phyloP scores from a whole-genome alignment of 495 filamentous ascomycete species.

The Wilcoxina mikolae region DNA sequence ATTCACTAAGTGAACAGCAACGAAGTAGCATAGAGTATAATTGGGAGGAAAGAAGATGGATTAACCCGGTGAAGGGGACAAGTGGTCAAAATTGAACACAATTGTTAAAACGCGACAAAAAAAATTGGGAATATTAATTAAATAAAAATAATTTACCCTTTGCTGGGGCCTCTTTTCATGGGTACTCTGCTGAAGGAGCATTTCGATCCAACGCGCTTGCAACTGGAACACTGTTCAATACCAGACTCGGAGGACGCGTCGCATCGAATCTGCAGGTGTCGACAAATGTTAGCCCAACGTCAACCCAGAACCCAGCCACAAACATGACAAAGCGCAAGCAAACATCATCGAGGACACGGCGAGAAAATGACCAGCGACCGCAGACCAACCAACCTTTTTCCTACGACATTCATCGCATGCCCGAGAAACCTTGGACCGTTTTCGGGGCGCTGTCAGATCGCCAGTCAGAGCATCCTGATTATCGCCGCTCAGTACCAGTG shows the following conservation, averaged over 20 bases:
- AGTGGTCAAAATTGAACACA: too few relatives aligned
- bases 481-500: slow-evolving; percentile 17
- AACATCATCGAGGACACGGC: background rate
- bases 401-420: slow-evolving; percentile 91
- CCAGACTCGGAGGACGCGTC: slow-evolving; percentile 70
- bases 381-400: slow-evolving; percentile 52
- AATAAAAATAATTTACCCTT: slow-evolving; percentile 46
- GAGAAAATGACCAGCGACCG: slow-evolving; percentile 10
- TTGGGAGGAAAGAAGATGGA: background rate
- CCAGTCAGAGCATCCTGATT: slow-evolving; percentile 29
- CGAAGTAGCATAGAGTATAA: background rate
- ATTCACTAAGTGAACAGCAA: background rate
- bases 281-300: slow-evolving; percentile 2
- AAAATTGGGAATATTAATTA: background rate
- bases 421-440: slow-evolving; percentile 79
- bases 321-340: background rate
- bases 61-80: background rate
- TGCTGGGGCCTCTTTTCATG: slow-evolving; percentile 88
- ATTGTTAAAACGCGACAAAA: background rate
- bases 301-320: background rate
- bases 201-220: slow-evolving; percentile 55
- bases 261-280: slow-evolving; percentile 54
- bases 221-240: slow-evolving; percentile 72
- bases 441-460: slow-evolving; percentile 56
- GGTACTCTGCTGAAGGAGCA: slow-evolving; percentile 88